Base-by-base conservation (phyloP, 495 filamentous ascomycete genomes). In the Aspergillus ellipticus region DNA sequence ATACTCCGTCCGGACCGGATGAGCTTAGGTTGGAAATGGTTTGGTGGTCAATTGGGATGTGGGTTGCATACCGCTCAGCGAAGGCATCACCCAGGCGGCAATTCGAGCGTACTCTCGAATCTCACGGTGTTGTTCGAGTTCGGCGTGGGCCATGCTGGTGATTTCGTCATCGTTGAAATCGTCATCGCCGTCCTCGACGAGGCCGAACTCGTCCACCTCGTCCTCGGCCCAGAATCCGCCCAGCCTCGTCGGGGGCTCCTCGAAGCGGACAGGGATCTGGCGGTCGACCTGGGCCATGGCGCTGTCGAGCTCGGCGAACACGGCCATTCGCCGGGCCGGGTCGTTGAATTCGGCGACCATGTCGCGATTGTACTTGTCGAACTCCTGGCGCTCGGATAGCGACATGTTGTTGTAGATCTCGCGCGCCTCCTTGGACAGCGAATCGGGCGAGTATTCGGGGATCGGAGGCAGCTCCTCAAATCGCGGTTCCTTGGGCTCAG, bases 61-160 rank as follows among this genome's bases (percentile, higher is more conserved):
- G 26, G 29, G 28, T 37, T 39, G 9, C 87, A 65, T 85, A 96
- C 90, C 86, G 64, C 85, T 83, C 51, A 98, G 77, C 58, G 93
- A 73, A 17, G 94, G 94, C 91, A 97, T 90, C 73, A 97, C 94
- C 91, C 96, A 99, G 31, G 92, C 91, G 41, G 86, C 81, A 59
- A 96, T 80, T 48, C 94, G 81, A 21, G 89, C 85, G 66, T 96
- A 96, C 59, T 96, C 86, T 77, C 94, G 79, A 59, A 89, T 79
- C 69, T 99, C 94, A 31, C 94, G 82, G 63, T 93, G 90, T 66
- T 91, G 81, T 65, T 97, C 92, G 54, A 99, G 72, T 72, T 97
- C 89, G 51, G 80, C 85, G 69, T 97, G 92, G 0, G 81, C 94
- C 61, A 88, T 75, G 28, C 80, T 78, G 49, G 87, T 85, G 37